Percentiles rank a stretch among this genome's conserved stretches.
These are phyloP conservation scores for Glycyrrhiza uralensis DNA, from an alignment of 306 rosid genomes.

Conservation along the genomic window DNA sequence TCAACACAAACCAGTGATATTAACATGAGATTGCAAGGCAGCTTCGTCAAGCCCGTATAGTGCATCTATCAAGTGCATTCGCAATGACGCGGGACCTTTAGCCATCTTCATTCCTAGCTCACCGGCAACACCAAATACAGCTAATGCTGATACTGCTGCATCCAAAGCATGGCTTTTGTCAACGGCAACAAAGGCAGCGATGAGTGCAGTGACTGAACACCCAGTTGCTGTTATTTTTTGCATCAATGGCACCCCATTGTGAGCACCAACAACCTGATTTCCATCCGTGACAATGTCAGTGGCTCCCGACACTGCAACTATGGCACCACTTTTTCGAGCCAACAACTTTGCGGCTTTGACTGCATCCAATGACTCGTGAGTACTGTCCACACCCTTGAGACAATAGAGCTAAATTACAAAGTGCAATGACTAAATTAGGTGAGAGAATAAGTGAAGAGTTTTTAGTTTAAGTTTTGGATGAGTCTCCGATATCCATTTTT, in stretches of 20 bases:
- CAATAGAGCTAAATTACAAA: constrained; percentile 21
- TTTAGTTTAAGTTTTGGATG: neutral
- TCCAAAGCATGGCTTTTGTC: constrained; percentile 64
- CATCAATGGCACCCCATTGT: constrained; percentile 88
- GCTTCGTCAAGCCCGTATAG: constrained; percentile 78
- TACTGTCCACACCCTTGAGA: constrained; percentile 70
- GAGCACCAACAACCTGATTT: constrained; percentile 67
- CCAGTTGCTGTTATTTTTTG: constrained; percentile 88
- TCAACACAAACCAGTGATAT: constrained; percentile 46
- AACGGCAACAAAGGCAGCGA: constrained; percentile 84
- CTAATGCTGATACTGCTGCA: constrained; percentile 59
- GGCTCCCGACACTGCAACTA: constrained; percentile 88
- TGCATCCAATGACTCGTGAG: constrained; percentile 76
- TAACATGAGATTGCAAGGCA: constrained; percentile 57
- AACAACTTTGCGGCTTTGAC: constrained; percentile 72
- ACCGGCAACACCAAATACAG: constrained; percentile 71
- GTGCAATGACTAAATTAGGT: neutral
- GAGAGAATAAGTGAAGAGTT: neutral
- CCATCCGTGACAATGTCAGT: constrained; percentile 82
- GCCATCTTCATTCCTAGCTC: constrained; percentile 81
- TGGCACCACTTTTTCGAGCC: constrained; percentile 65
- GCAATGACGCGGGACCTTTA: constrained; percentile 77
- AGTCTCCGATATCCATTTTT: neutral
- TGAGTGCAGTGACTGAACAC: constrained; percentile 82
- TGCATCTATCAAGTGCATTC: constrained; percentile 82